These are phyloP conservation scores for Tuber aestivum DNA, from an alignment of 495 filamentous ascomycete genomes.

Conservation along the genomic window DNA sequence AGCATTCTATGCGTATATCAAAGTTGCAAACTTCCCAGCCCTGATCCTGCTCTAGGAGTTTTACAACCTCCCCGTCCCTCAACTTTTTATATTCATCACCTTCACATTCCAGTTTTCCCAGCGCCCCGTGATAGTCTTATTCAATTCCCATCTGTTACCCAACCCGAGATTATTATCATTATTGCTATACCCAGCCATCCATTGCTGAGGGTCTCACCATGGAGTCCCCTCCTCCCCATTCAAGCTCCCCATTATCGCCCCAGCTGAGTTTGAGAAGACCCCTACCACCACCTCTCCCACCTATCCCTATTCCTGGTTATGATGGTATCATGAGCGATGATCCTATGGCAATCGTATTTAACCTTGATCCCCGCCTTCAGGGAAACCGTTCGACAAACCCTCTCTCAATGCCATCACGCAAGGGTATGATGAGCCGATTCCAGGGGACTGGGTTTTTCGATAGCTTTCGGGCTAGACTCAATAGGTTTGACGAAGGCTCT, in stretches of 20 bases:
- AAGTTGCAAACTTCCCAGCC: neutral
- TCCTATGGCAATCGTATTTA: constrained; percentile 35
- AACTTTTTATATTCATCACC: neutral
- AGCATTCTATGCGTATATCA: neutral
- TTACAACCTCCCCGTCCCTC: neutral
- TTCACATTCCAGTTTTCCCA: neutral
- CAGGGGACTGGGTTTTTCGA: constrained; percentile 21
- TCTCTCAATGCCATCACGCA: constrained; percentile 1
- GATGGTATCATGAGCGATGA: constrained; percentile 32
- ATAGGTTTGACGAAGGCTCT: constrained; percentile 4
- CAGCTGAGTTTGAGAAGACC: constrained; percentile 15
- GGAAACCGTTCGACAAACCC: constrained; percentile 17
- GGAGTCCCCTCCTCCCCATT: constrained; percentile 27
- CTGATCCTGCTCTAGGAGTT: neutral
- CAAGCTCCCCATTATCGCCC: constrained; percentile 4
- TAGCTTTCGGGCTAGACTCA: constrained; percentile 21
- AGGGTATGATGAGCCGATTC: neutral
- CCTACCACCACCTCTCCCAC: constrained; percentile 15
- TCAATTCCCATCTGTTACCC: neutral
- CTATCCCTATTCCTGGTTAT: constrained; percentile 34
- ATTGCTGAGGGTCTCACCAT: constrained; percentile 17
- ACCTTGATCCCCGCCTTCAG: constrained; percentile 37
- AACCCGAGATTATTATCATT: neutral
- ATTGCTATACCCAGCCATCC: constrained; percentile 3
- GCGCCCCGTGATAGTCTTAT: neutral